phyloP scores from a whole-genome alignment of 1,284 basidiomycete species.

The Hemileccinum hortonii region DNA sequence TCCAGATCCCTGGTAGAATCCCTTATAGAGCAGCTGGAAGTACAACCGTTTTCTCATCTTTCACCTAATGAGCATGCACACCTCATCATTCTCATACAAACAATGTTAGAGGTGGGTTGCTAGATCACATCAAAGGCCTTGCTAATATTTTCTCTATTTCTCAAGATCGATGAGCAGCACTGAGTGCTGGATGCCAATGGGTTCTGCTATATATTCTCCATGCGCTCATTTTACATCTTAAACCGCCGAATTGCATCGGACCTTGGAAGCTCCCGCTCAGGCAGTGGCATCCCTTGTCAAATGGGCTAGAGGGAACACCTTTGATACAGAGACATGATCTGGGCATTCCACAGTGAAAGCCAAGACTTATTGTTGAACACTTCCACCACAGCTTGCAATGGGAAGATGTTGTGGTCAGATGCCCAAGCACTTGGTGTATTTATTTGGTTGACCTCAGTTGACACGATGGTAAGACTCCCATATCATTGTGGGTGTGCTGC shows the following conservation, averaged over 20 bases:
- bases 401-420: conserved; percentile 86
- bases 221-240: conserved; percentile 80
- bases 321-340: conserved; percentile 89
- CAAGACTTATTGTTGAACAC: conserved; percentile 80
- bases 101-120: conserved; percentile 73
- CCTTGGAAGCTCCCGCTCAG: conserved; percentile 47
- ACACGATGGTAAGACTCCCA: conserved; percentile 62
- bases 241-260: conserved; percentile 56
- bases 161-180: conserved; percentile 81
- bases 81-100: conserved; percentile 78
- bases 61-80: conserved; percentile 77
- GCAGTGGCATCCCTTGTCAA: conserved; percentile 37
- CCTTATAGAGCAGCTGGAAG: conserved; percentile 66
- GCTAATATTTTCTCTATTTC: conserved; percentile 3
- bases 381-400: conserved; percentile 69
- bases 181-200: conserved; percentile 87
- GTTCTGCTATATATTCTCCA: conserved; percentile 84
- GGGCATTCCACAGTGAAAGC: conserved; percentile 93
- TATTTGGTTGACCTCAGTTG: conserved; percentile 81
- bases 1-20: conserved; percentile 58
- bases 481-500: conserved; percentile 3
- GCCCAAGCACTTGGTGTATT: conserved; percentile 85
- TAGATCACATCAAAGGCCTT: not conserved
- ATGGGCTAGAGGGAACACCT: conserved; percentile 66
- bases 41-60: conserved; percentile 64